Base-by-base conservation (phyloP, 2,329 filamentous ascomycete genomes). In the Chrysosporium queenslandicum region DNA sequence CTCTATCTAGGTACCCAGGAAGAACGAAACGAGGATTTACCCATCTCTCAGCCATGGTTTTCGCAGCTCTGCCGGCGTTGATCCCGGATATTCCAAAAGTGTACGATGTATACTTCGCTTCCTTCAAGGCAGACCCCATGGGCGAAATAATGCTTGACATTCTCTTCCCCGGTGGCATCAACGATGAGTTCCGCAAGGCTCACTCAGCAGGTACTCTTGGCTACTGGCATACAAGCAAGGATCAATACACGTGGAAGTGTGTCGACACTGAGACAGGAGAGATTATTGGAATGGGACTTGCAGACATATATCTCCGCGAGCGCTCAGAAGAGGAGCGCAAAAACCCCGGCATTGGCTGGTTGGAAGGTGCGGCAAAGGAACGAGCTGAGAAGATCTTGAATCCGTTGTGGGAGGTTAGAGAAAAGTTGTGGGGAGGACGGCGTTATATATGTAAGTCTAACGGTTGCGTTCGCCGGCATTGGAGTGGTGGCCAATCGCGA, bases 241-340 rank as follows among this genome's bases (percentile, higher is more conserved):
- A 63, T 16, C 73, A 76, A 53, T 73, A 75, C 59, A 76, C 73
- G 4, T 63, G 71, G 55, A 77, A 77, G 61, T 73, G 68, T 45
- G 64, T 76, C 23, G 73, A 77, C 56, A 68, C 65, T 5, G 64
- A 65, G 2, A 71, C 67, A 0, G 68, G 68, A 12, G 66, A 70
- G 27, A 68, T 75, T 32, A 64, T 74, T 20, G 74, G 74, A 46
- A 75, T 77, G 69, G 72, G 67, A 2, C 65, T 76, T 16, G 70
- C 68, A 57, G 71, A 77, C 53, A 63, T 72, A 4, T 73, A 71
- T 56, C 53, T 73, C 48, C 55, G 58, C 20, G 60, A 67, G 58
- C 60, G 69, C 21, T 63, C 64, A 7, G 64, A 67, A 4, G 70
- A 72, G 53, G 71, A 75, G 57, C 68, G 73, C 56, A 64, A 65